Evolutionary conservation across 345 rosid species (phyloP), one percentile per base, ranked within the genome.

Genomic region (Lepidium aucheri): DNA sequence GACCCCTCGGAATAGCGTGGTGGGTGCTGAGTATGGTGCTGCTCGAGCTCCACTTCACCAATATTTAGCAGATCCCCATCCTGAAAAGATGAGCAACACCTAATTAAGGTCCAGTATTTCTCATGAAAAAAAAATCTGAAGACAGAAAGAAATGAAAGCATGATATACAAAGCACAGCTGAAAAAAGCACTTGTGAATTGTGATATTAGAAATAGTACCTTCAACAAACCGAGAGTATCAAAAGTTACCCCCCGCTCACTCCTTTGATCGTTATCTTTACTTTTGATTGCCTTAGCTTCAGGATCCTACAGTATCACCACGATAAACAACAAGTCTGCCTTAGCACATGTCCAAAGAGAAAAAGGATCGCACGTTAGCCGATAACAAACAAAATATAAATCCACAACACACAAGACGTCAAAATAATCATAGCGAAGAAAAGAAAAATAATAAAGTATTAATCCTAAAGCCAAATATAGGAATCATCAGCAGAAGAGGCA

Each of bases 1-100:
- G 99, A 83, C 63, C 83, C 97, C 78, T 94, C 99, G 7, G 89
- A 84, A 79, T 85, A 94, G 80, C 92, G 97, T 36, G 89, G 61
- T 60, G 96, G 85, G 72, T 84, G 93, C 74, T 83, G 86, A 12
- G 97, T 94, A 77, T 78, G 62, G 76, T 90, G 96, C 77, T 85
- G 92, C 80, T 82, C 80, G 76, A 80, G 77, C 64, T 85, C 84
- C 52, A 81, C 80, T 61, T 78, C 82, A 59, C 75, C 67, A 66
- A 85, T 71, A 76, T 42, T 36, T 63, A 94, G 33, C 40, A 34
- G 72, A 73, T 86, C 90, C 63, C 89, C 95, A 73, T 78, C 65
- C 99, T 94, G 77, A 45, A 72, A 70, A 74, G 64, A 43, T 56
- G 41, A 28, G 39, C 24, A 47, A 22, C 24, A 24, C 58, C 22